Percentiles rank a stretch among this genome's conserved stretches.
These are phyloP conservation scores for Xerocomus amazonicus DNA, from an alignment of 1,284 basidiomycete genomes.

Conservation along the genomic window DNA sequence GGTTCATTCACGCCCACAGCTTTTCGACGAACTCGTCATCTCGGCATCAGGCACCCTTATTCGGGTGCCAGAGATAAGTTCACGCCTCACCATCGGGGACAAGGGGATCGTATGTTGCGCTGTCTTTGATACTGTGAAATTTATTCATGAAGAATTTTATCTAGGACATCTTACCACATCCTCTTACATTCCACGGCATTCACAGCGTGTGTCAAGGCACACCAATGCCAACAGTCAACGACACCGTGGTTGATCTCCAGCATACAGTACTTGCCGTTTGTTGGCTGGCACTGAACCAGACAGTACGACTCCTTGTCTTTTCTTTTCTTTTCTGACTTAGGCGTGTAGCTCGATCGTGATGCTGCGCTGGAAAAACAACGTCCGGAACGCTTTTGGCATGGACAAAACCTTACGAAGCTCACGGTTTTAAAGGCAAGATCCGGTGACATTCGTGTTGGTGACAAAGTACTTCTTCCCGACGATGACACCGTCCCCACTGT, in stretches of 20 bases:
- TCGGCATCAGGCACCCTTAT: slow-evolving; percentile 59
- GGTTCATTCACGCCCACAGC: slow-evolving; percentile 39
- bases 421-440: slow-evolving; percentile 59
- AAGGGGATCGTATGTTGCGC: slow-evolving; percentile 54
- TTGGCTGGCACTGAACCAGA: slow-evolving; percentile 90
- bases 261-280: slow-evolving; percentile 79
- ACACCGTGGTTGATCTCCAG: slow-evolving; percentile 70
- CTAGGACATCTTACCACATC: slow-evolving; percentile 66
- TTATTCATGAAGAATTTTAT: slow-evolving; percentile 3
- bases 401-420: slow-evolving; percentile 62
- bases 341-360: slow-evolving; percentile 51
- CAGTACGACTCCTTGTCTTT: slow-evolving; percentile 43
- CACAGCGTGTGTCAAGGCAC: slow-evolving; percentile 47
- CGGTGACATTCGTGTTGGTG: slow-evolving; percentile 68
- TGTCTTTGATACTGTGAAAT: background rate
- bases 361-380: slow-evolving; percentile 56
- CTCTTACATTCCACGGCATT: slow-evolving; percentile 44
- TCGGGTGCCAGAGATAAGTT: slow-evolving; percentile 71
- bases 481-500: slow-evolving; percentile 47
- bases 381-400: slow-evolving; percentile 75
- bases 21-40: slow-evolving; percentile 83
- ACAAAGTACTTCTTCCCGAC: slow-evolving; percentile 58
- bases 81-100: slow-evolving; percentile 68
- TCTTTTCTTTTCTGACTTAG: slow-evolving; percentile 6
- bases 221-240: slow-evolving; percentile 42